Percentiles rank a stretch among this genome's conserved stretches.
Conservation (phyloP, 129 eudicot species). For the Artemisia tridentata region DNA sequence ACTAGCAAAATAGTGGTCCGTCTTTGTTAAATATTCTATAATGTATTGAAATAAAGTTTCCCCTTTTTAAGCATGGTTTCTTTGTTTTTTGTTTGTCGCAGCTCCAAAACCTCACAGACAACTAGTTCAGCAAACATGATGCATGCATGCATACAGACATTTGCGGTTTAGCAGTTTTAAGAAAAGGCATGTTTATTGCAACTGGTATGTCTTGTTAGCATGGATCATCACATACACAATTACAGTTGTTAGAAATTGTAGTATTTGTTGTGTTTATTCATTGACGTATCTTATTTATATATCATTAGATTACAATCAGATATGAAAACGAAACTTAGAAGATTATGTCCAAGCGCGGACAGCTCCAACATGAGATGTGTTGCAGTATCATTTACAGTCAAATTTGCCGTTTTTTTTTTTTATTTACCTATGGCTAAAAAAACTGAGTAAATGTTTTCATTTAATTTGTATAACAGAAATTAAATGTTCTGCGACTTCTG, state of each 20-base stretch:
- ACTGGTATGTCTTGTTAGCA: background rate
- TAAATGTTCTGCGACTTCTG: background rate
- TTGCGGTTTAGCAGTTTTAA: background rate
- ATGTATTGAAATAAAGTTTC: background rate
- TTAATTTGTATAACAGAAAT: background rate
- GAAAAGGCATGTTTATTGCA: conserved; percentile 8
- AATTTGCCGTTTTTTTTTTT: conserved; percentile 15
- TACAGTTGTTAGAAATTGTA: background rate
- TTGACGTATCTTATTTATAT: no score
- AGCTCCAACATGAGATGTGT: background rate
- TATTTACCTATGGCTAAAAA: conserved; percentile 2
- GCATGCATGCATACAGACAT: conserved; percentile 12
- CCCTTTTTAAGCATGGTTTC: conserved; percentile 4
- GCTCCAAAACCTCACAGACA: conserved; percentile 77
- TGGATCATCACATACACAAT: background rate
- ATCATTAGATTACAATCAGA: no score
- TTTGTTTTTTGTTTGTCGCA: conserved; percentile 24
- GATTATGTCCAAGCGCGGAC: background rate
- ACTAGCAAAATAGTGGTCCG: background rate
- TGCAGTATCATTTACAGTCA: conserved; percentile 3
- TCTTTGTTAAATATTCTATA: conserved; percentile 1
- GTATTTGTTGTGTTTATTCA: no score
- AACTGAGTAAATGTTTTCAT: no score
- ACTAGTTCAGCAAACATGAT: conserved; percentile 33
- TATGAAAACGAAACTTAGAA: background rate